Evolutionary conservation across 1,284 basidiomycete species (phyloP).

Genomic region (Cutaneotrichosporon sp.): DNA sequence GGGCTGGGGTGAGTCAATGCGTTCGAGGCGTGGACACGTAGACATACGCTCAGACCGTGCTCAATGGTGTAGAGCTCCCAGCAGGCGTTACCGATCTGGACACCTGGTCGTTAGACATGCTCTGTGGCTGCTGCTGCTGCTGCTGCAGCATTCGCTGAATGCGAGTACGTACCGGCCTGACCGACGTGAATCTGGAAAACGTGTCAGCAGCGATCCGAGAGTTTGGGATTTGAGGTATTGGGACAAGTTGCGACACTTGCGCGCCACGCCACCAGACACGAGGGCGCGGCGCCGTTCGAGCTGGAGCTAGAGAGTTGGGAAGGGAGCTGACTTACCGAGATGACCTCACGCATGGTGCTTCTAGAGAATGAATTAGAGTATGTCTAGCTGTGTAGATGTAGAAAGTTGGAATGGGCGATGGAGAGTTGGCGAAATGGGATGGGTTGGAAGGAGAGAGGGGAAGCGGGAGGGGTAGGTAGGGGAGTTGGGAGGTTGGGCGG

Average conservation of each 20-base stretch:
- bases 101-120: constrained; percentile 45
- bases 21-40: constrained; percentile 10
- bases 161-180: constrained; percentile 49
- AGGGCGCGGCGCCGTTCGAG: too few species aligned
- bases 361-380: constrained; percentile 3
- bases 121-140: too few species aligned
- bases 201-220: neutral
- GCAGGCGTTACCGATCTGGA: constrained; percentile 84
- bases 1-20: constrained; percentile 56
- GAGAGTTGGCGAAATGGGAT: neutral
- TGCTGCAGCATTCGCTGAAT: too few species aligned
- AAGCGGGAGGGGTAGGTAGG: constrained; percentile 2
- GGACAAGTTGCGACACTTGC: neutral
- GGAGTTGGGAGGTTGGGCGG: neutral
- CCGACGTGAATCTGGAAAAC: constrained; percentile 47
- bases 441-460: neutral
- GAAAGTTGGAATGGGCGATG: neutral
- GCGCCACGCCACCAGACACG: too few species aligned
- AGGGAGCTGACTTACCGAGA: constrained; percentile 47
- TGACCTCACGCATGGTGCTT: constrained; percentile 44
- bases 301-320: too few species aligned
- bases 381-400: neutral
- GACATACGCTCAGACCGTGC: constrained; percentile 83
- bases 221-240: neutral
- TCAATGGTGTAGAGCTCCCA: constrained; percentile 99